A percentile compares a stretch with the other conserved stretches of the same genome.
Evolutionary conservation across 345 rosid genomes (phyloP).

Genomic region (Nasturtium officinale): DNA sequence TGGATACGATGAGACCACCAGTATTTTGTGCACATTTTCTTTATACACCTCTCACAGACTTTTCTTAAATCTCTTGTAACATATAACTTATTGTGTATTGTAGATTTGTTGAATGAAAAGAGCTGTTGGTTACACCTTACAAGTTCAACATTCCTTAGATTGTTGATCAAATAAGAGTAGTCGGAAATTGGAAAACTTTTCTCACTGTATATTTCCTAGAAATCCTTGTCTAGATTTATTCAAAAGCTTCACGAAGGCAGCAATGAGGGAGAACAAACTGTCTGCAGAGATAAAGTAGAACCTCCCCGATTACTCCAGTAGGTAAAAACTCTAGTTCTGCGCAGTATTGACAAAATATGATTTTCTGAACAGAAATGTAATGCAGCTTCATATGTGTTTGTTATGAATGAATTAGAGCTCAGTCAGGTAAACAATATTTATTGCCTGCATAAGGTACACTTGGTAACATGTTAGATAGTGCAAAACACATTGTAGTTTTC

Average conservation of each 20-base stretch:
- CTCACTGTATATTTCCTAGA: not conserved
- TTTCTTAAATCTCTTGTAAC: slow-evolving; percentile 34
- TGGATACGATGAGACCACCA: slow-evolving; percentile 25
- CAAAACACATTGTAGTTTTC: slow-evolving; percentile 4
- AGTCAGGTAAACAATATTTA: slow-evolving; percentile 2
- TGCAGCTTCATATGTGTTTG: not conserved
- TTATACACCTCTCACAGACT: slow-evolving; percentile 33
- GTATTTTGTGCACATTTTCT: slow-evolving; percentile 39
- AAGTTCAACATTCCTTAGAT: slow-evolving; percentile 12
- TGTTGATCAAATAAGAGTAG: slow-evolving; percentile 7
- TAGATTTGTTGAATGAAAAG: slow-evolving; percentile 42
- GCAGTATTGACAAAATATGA: not conserved
- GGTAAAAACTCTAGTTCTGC: slow-evolving; percentile 14
- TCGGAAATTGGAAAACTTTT: not conserved
- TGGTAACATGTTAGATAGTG: not conserved
- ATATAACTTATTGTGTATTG: slow-evolving; percentile 35
- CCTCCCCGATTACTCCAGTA: slow-evolving; percentile 23
- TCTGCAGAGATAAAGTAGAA: slow-evolving; percentile 48
- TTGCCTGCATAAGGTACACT: not conserved
- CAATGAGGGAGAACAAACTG: slow-evolving; percentile 44
- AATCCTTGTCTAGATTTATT: not conserved
- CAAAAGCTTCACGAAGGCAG: slow-evolving; percentile 36
- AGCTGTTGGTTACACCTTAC: slow-evolving; percentile 30
- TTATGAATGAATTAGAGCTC: slow-evolving; percentile 5
- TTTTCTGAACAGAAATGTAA: slow-evolving; percentile 1